phyloP scores from a whole-genome alignment of 257 asterid species.

The Plantago ovata region DNA sequence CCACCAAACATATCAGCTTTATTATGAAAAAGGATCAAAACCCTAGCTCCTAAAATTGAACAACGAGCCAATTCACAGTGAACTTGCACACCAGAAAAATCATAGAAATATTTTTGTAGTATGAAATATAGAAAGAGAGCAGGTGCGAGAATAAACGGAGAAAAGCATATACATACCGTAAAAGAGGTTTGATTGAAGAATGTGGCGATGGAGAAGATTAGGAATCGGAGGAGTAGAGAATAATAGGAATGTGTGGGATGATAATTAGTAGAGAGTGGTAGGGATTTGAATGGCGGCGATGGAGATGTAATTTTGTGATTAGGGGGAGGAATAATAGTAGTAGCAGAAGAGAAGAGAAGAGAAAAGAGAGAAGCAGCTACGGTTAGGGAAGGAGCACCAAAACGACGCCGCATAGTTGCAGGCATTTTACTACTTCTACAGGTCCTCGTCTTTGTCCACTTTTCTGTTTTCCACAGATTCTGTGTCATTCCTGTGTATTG shows the following conservation, averaged over 20 bases:
- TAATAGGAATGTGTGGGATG: neutral
- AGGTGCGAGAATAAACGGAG: neutral
- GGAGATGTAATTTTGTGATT: neutral
- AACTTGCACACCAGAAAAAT: too few relatives aligned
- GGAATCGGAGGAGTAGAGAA: neutral
- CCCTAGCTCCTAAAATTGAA: neutral
- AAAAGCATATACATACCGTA: neutral
- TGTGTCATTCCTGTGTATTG: too few relatives aligned
- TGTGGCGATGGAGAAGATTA: neutral
- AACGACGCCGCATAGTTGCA: slow-evolving; percentile 7
- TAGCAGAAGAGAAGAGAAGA: neutral
- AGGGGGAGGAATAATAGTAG: neutral
- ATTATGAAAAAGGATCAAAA: neutral
- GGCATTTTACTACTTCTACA: neutral
- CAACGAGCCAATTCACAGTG: too few relatives aligned
- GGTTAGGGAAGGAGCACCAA: slow-evolving; percentile 7
- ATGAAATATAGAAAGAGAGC: neutral
- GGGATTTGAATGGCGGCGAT: neutral
- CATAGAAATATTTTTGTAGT: neutral
- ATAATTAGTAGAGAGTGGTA: neutral
- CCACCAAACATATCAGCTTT: neutral
- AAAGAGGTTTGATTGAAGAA: neutral
- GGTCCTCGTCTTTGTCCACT: neutral
- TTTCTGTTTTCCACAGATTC: neutral
- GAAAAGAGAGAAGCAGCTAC: neutral